Evolutionary conservation across 139 green algal species (phyloP).

Genomic region (Trebouxia sp.): DNA sequence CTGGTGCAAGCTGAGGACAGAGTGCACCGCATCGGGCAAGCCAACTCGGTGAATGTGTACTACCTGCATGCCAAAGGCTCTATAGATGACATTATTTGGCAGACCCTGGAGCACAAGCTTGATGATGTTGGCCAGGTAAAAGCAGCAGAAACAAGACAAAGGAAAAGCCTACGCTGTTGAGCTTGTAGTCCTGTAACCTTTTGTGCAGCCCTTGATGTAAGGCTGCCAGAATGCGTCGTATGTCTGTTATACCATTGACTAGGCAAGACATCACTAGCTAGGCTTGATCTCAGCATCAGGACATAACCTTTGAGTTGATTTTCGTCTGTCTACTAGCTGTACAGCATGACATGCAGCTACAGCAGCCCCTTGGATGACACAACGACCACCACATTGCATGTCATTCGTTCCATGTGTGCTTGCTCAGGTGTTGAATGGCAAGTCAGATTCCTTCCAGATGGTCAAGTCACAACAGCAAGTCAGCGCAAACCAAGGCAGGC

Average conservation of each 20-base stretch:
- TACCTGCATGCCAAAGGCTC: conserved; percentile 75
- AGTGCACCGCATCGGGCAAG: conserved; percentile 62
- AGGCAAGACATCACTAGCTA: not conserved
- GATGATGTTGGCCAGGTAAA: conserved; percentile 67
- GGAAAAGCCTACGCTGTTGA: not conserved
- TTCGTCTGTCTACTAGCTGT: not conserved
- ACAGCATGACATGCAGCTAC: not conserved
- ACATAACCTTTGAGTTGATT: not conserved
- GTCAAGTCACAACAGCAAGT: conserved; percentile 22
- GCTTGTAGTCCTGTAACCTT: not conserved
- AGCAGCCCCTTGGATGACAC: not conserved
- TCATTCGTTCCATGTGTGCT: no score
- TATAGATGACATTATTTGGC: conserved; percentile 91
- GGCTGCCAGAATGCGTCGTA: not conserved
- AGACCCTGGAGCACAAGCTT: conserved; percentile 66
- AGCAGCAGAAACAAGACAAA: not conserved
- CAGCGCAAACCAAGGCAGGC: conserved; percentile 13
- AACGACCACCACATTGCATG: no score
- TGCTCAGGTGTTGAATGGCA: conserved; percentile 12
- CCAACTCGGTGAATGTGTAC: conserved; percentile 68
- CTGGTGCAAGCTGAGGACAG: conserved; percentile 71
- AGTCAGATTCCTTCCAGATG: conserved; percentile 25
- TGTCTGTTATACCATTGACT: not conserved
- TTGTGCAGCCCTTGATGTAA: not conserved
- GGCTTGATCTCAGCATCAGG: not conserved